Evolutionary conservation across 208 protist species (phyloP), one percentile per base, ranked within the genome.

Genomic region (Naegleria lovaniensis): DNA sequence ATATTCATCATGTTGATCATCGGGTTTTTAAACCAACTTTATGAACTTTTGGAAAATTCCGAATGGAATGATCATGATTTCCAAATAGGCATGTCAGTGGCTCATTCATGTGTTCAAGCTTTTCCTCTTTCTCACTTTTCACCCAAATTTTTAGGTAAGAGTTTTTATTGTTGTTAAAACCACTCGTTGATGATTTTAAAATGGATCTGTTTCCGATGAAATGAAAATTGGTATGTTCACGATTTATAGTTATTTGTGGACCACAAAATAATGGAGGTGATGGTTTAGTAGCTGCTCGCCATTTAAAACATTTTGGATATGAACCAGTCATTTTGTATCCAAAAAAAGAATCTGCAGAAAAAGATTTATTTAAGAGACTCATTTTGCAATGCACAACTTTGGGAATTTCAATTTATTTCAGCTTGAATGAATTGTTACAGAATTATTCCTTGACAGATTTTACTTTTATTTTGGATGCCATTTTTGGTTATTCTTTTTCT

Each of bases 261-360:
- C 95, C 94, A n/a, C 94, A 94, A 59, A 96, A 93, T 58, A 96
- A 96, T 92, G 95, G 95, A 38, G 96, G 96, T 67, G 96, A 97
- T 92, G 95, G 95, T n/a, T 90, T 97, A 0, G 94, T 97, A 0
- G 90, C 91, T 11, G 94, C 95, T 5, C 67, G 96, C 39, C 96
- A 97, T 91, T 89, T 97, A 36, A 75, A 91, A 33, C 90, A 93
- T 33, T 96, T 95, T 92, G 94, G 95, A n/a, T 94, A 94, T 89
- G 3, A 36, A 16, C n/a, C 75, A n/a, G 33, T 38, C 5, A 19
- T 91, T 41, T 0, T 90, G 0, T 90, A 90, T 79, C 87, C 87
- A 79, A 90, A 83, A 36, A 25, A 39, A 36, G 15, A 22, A 29
- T 15, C 55, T 67, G 55, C 55, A 67, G 3, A 22, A 25, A 89